Evolutionary conservation across 257 asterid species (phyloP), one percentile per base, ranked within the genome.

Genomic region (Lantana camara): DNA sequence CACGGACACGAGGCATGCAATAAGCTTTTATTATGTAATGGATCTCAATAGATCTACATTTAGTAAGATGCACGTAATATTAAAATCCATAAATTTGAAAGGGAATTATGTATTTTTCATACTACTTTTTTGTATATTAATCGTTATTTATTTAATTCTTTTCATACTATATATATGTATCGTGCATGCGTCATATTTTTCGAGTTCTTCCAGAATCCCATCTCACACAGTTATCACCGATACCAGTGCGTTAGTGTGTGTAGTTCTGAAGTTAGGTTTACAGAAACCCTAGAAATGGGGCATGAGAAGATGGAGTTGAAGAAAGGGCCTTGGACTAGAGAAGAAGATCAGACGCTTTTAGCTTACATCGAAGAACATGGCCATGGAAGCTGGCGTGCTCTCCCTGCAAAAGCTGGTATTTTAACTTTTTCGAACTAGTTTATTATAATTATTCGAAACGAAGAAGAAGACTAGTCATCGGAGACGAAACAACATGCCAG

Each of bases 261-360:
- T n/a, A n/a, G n/a, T n/a, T n/a, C n/a, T n/a, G n/a, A n/a, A n/a
- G n/a, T n/a, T n/a, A n/a, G n/a, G n/a, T n/a, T n/a, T n/a, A n/a
- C n/a, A n/a, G n/a, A 19, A 67, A 42, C 60, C 35, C 34, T 23
- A 49, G 41, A 35, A 62, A 82, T 82, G 87, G 82, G 63, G 46
- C 50, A 63, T 5, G 85, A 73, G 51, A 79, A 79, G 57, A 20
- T 48, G 47, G 86, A 70, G 78, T 40, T 83, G 70, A 83, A 83
- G 80, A 83, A 80, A 59, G 89, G 89, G 20, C 89, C 89, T 12
- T 83, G 89, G 89, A 80, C 89, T 37, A 40, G 84, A 19, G 89
- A 83, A 7, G 89, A 83, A 64, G 86, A 83, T 30, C 84, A 80
- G 45, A 80, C 75, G 71, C 84, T 83, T 20, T 63, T 83, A 0